A percentile compares a stretch with the other conserved stretches of the same genome.
Evolutionary conservation across 495 filamentous ascomycete species (phyloP).

Genomic region (Neurospora sp.): DNA sequence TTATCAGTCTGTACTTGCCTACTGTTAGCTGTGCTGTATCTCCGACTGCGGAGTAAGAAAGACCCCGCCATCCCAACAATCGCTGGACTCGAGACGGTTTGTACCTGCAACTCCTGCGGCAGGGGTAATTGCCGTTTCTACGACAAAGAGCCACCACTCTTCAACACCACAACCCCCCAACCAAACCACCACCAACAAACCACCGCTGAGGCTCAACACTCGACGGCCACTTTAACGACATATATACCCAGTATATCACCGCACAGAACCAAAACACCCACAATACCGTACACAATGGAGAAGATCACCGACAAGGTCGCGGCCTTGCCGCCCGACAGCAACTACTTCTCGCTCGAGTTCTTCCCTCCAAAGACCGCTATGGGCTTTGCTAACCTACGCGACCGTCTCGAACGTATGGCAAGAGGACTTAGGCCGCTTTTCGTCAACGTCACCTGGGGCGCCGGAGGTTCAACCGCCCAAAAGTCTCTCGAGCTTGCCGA

Average conservation of each 20-base stretch:
- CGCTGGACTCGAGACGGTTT: neutral
- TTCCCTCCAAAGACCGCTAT: constrained; percentile 94
- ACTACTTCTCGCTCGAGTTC: constrained; percentile 97
- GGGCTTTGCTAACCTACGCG: constrained; percentile 87
- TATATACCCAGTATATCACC: neutral
- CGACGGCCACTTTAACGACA: neutral
- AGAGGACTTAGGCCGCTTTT: constrained; percentile 82
- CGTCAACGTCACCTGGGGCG: constrained; percentile 96
- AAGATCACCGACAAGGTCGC: constrained; percentile 96
- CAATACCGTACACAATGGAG: constrained; percentile 46
- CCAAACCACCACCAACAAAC: neutral
- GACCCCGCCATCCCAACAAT: neutral
- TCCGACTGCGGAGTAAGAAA: neutral
- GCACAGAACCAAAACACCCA: neutral
- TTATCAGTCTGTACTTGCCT: neutral
- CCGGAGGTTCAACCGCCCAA: constrained; percentile 79
- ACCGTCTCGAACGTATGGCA: constrained; percentile 91
- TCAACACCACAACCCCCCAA: neutral
- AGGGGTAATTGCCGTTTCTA: neutral
- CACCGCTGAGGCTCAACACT: neutral
- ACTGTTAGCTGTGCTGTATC: neutral
- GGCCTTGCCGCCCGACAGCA: constrained; percentile 67
- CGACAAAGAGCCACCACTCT: neutral
- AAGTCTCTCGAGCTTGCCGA: constrained; percentile 93
- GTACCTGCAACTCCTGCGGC: neutral